phyloP scores from a whole-genome alignment of 1,284 basidiomycete genomes.

The Sanghuangporus baumii region DNA sequence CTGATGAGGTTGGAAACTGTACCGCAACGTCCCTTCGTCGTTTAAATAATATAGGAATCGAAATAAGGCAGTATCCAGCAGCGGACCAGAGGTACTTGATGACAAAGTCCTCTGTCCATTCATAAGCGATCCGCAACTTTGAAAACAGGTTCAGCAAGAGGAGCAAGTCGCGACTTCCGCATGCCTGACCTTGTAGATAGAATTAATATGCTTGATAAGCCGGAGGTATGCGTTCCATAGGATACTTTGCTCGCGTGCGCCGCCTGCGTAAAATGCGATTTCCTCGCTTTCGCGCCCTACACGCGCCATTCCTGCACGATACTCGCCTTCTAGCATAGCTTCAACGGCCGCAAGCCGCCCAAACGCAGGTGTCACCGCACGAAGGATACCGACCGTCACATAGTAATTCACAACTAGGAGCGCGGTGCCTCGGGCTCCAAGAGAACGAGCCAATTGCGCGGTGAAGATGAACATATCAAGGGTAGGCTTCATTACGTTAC shows the following conservation, averaged over 20 bases:
- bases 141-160: background rate
- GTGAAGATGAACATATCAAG: conserved; percentile 94
- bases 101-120: conserved; percentile 91
- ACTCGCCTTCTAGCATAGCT: conserved; percentile 85
- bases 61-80: conserved; percentile 83
- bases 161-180: background rate
- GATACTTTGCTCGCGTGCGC: conserved; percentile 79
- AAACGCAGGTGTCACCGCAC: conserved; percentile 90
- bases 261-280: conserved; percentile 96
- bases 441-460: conserved; percentile 80
- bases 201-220: conserved; percentile 86
- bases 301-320: conserved; percentile 82
- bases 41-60: conserved; percentile 78
- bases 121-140: conserved; percentile 66
- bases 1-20: conserved; percentile 25
- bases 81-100: conserved; percentile 95
- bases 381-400: conserved; percentile 76
- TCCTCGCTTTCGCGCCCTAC: conserved; percentile 92
- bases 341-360: conserved; percentile 89
- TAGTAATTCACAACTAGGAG: conserved; percentile 85
- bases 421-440: conserved; percentile 77
- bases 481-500: conserved; percentile 84
- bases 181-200: conserved; percentile 75
- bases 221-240: conserved; percentile 75
- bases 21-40: conserved; percentile 40